phyloP scores from a whole-genome alignment of 2,329 filamentous ascomycete genomes.

The Penicillium sp. region DNA sequence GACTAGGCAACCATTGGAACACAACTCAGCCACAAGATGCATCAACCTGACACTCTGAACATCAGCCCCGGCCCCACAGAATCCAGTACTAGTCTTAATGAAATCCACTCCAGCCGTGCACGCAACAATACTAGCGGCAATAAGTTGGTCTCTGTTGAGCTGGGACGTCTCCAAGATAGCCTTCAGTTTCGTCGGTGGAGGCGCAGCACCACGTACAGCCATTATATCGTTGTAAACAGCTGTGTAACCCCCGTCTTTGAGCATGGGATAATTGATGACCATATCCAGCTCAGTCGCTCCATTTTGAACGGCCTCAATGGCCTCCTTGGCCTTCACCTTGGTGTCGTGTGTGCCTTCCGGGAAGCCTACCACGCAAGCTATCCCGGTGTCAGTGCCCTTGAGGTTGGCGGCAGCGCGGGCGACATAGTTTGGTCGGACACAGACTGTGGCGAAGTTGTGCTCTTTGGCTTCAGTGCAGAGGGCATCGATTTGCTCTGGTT shows the following conservation, averaged over 20 bases:
- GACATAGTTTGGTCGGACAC: constrained; percentile 58
- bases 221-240: constrained; percentile 56
- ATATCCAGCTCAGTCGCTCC: constrained; percentile 61
- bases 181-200: constrained; percentile 49
- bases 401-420: constrained; percentile 51
- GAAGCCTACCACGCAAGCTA: constrained; percentile 62
- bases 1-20: constrained; percentile 47
- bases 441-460: constrained; percentile 51
- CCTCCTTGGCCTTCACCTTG: constrained; percentile 53
- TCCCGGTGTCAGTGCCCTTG: constrained; percentile 46
- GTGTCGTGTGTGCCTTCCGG: constrained; percentile 59
- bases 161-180: constrained; percentile 62
- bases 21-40: constrained; percentile 48
- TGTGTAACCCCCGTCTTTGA: constrained; percentile 48
- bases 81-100: constrained; percentile 63
- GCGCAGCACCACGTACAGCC: constrained; percentile 52
- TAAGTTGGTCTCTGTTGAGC: constrained; percentile 50
- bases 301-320: constrained; percentile 48
- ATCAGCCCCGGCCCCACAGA: constrained; percentile 56
- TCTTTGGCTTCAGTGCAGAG: constrained; percentile 57
- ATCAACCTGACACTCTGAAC: constrained; percentile 57
- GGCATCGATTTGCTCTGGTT: constrained; percentile 50
- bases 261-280: constrained; percentile 56
- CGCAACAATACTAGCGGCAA: constrained; percentile 55
- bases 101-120: constrained; percentile 57